Percentiles rank a stretch among this genome's conserved stretches.
phyloP scores from a whole-genome alignment of 2,329 filamentous ascomycete genomes.

The Diaporthe ilicicola region DNA sequence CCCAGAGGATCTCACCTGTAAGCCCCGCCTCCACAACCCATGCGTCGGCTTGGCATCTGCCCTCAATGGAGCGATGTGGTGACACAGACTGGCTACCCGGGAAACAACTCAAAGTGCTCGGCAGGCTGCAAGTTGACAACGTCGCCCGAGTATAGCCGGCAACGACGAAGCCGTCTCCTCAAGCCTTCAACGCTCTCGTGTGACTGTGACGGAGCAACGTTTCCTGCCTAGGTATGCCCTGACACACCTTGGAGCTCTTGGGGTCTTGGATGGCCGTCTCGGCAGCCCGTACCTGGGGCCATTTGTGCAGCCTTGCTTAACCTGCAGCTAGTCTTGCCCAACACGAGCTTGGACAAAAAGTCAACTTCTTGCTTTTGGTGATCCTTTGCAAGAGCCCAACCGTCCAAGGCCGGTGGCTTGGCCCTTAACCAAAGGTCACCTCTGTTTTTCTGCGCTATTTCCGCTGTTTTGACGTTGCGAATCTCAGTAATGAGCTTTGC shows the following conservation, averaged over 20 bases:
- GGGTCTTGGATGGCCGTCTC: not conserved
- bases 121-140: slow-evolving; percentile 3
- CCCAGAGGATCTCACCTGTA: slow-evolving; percentile 17
- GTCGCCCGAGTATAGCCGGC: slow-evolving; percentile 5
- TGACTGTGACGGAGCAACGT: not conserved
- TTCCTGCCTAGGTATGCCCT: not conserved
- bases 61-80: slow-evolving; percentile 2
- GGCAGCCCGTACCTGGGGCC: slow-evolving; percentile 14
- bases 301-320: slow-evolving; percentile 26
- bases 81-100: slow-evolving; percentile 10
- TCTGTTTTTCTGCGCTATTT: slow-evolving; percentile 7
- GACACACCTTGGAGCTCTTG: not conserved
- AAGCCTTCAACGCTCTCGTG: slow-evolving; percentile 10
- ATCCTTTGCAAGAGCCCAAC: slow-evolving; percentile 1
- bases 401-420: slow-evolving; percentile 16
- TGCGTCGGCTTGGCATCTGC: slow-evolving; percentile 7
- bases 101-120: not conserved
- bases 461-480: slow-evolving; percentile 8
- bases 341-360: slow-evolving; percentile 30
- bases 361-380: slow-evolving; percentile 17
- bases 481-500: not conserved
- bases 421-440: not conserved
- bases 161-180: not conserved
- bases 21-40: slow-evolving; percentile 15
- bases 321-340: slow-evolving; percentile 30